Conservation (phyloP, 2,329 filamentous ascomycete genomes). For the Claviceps digitariae region DNA sequence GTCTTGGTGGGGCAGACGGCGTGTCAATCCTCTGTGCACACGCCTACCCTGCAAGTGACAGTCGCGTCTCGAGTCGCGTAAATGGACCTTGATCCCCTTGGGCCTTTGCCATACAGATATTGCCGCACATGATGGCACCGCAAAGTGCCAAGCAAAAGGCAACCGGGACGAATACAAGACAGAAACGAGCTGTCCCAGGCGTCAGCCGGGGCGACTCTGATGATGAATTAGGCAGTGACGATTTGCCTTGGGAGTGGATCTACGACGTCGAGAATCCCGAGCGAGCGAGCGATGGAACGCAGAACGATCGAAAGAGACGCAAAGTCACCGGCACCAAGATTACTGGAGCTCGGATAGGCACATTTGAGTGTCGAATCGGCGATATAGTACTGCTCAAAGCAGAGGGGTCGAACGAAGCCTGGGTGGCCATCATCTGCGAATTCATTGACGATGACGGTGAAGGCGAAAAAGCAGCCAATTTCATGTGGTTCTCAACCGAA, state of each 20-base stretch:
- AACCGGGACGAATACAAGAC: conserved; percentile 10
- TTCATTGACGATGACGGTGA: conserved; percentile 61
- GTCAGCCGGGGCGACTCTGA: conserved; percentile 69
- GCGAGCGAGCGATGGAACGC: conserved; percentile 12
- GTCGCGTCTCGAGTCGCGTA: conserved; percentile 21
- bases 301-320: conserved; percentile 22
- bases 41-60: not conserved
- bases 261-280: conserved; percentile 34
- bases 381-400: conserved; percentile 81
- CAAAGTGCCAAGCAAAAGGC: conserved; percentile 9
- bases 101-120: conserved; percentile 1
- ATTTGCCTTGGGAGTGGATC: conserved; percentile 68
- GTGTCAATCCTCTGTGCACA: not conserved
- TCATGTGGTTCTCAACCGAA: conserved; percentile 93
- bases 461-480: conserved; percentile 61
- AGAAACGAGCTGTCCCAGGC: conserved; percentile 27
- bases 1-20: no score
- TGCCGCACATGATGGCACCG: conserved; percentile 12
- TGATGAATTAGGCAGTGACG: conserved; percentile 66
- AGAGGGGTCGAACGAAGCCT: conserved; percentile 73
- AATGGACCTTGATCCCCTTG: conserved; percentile 4
- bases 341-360: conserved; percentile 68
- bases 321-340: conserved; percentile 37
- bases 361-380: conserved; percentile 67
- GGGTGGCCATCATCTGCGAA: conserved; percentile 79